phyloP scores from a whole-genome alignment of 1,139 yeast species.

The Hansenula lynferdii region DNA sequence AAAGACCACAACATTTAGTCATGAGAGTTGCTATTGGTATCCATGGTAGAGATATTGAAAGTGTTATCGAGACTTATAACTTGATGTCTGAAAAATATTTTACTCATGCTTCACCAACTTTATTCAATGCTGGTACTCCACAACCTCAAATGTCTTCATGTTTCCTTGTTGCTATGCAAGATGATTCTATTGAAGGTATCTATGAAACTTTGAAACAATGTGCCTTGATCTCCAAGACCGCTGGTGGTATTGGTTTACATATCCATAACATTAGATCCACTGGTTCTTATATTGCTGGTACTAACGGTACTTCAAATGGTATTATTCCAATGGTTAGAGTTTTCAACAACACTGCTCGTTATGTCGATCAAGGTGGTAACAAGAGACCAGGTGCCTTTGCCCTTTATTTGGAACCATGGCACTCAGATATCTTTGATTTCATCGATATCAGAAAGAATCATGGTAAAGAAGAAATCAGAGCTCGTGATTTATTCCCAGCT shows the following conservation, averaged over 20 bases:
- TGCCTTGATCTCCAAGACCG: conserved; percentile 83
- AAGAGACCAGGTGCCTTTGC: conserved; percentile 95
- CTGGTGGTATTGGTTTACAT: conserved; percentile 89
- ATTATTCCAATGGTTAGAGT: conserved; percentile 88
- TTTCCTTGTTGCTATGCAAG: conserved; percentile 84
- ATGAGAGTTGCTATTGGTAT: conserved; percentile 91
- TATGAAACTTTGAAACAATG: conserved; percentile 82
- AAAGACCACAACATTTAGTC: conserved; percentile 86
- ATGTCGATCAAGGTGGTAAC: conserved; percentile 93
- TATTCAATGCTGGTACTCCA: conserved; percentile 89
- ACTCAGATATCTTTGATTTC: conserved; percentile 78
- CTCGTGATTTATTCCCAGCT: conserved; percentile 88
- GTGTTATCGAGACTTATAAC: conserved; percentile 75
- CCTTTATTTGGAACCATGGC: conserved; percentile 89
- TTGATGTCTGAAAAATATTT: conserved; percentile 80
- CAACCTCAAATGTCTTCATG: conserved; percentile 86
- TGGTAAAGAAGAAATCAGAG: conserved; percentile 88
- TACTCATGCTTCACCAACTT: conserved; percentile 87
- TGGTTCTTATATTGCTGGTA: conserved; percentile 84
- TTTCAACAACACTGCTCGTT: conserved; percentile 86
- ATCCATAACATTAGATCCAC: conserved; percentile 80
- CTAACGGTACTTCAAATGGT: conserved; percentile 88
- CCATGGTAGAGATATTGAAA: conserved; percentile 68
- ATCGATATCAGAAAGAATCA: conserved; percentile 84
- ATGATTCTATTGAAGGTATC: conserved; percentile 87